Evolutionary conservation across 2,329 filamentous ascomycete genomes (phyloP), one percentile per base, ranked within the genome.

Genomic region (Aspergillus latus): DNA sequence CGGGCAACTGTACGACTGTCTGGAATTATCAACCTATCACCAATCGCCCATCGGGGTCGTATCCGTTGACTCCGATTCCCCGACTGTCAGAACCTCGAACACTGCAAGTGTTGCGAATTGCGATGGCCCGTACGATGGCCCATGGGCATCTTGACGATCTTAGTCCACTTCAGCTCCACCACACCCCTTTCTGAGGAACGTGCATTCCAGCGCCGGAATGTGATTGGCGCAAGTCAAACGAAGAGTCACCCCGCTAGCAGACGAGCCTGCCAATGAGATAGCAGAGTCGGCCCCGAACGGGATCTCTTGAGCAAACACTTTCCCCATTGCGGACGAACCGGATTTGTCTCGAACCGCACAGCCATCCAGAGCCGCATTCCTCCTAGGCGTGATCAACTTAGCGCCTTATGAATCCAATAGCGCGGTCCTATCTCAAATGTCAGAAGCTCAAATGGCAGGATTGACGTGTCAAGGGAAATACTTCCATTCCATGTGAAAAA

Each of bases 191-290:
- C 60, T 49, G 47, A 56, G 51, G 56, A 64, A 61, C 56, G 61
- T 62, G 59, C 61, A 63, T 60, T 26, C 32, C n/a, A 28, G 51
- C 11, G 40, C 48, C 32, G 6, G 6, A 46, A 43, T 30, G 36
- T 60, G 57, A 64, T 64, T 66, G 64, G 64, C 53, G 13, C 34
- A 56, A 53, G 13, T 21, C 49, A 62, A 63, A 64, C 63, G 62
- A 61, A 63, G 54, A 58, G 59, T 57, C 54, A 61, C 61, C 48
- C 50, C 47, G 39, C 52, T 49, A 49, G 15, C 42, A 60, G 44
- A 15, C 34, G 28, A 29, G n/a, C 6, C 6, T 45, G 16, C 64
- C 64, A 66, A 66, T 66, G 59, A 63, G 29, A n/a, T 13, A 7
- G 36, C 48, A 9, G 7, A 43, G 34, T 56, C 51, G 57, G 61